These are phyloP conservation scores for Suhomyces chickasaworum DNA, from an alignment of 1,139 yeast species.

Conservation along the genomic window DNA sequence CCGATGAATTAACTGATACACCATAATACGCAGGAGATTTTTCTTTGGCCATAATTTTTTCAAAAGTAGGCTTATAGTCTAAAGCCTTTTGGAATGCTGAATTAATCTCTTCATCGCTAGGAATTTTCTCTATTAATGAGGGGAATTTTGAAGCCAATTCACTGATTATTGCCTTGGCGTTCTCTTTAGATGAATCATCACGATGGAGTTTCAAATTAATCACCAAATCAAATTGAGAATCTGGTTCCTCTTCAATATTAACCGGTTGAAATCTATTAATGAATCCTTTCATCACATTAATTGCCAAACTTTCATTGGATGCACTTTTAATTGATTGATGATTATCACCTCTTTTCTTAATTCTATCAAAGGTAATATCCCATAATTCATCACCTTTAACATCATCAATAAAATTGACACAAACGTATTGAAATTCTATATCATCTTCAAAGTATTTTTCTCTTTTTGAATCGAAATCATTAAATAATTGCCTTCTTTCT, in stretches of 20 bases:
- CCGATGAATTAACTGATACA: slow-evolving; percentile 21
- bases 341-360: slow-evolving; percentile 75
- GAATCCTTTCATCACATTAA: slow-evolving; percentile 71
- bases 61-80: slow-evolving; percentile 51
- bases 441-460: slow-evolving; percentile 37
- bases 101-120: slow-evolving; percentile 41
- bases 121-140: slow-evolving; percentile 42
- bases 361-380: slow-evolving; percentile 60
- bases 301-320: slow-evolving; percentile 47
- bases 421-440: slow-evolving; percentile 52
- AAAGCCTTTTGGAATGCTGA: slow-evolving; percentile 53
- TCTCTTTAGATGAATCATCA: slow-evolving; percentile 52
- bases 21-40: slow-evolving; percentile 32
- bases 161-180: slow-evolving; percentile 49
- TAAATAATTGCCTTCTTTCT: slow-evolving; percentile 70
- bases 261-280: slow-evolving; percentile 68
- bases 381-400: slow-evolving; percentile 35
- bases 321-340: slow-evolving; percentile 79
- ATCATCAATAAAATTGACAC: slow-evolving; percentile 64
- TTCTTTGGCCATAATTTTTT: slow-evolving; percentile 34
- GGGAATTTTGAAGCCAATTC: slow-evolving; percentile 47
- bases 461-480: slow-evolving; percentile 47
- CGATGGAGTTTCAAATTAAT: slow-evolving; percentile 41
- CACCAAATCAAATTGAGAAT: slow-evolving; percentile 62
- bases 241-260: slow-evolving; percentile 53